Base-by-base conservation (phyloP, 2,329 filamentous ascomycete genomes). In the Dactylellina leptospora region DNA sequence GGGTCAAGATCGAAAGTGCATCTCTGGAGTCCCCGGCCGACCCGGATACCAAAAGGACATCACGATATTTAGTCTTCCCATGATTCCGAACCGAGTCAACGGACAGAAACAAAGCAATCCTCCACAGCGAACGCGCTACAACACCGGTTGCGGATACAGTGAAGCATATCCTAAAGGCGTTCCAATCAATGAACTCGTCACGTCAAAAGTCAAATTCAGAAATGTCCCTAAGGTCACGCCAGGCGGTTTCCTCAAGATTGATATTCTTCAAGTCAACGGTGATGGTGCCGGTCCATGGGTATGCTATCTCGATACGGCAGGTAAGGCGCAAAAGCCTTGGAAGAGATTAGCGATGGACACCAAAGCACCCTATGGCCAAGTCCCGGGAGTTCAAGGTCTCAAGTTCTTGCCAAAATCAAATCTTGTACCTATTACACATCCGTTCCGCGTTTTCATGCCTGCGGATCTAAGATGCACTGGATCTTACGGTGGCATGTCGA, bases 301-400 rank as follows among this genome's bases (percentile, higher is more conserved):
- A 1, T 86, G 85, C 78, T 54, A 77, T 23, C 79, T 80, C 22
- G 83, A 81, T 20, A 10, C n/a, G 4, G 20, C 9, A 20, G 30
- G 30, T 6, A 33, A 33, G 30, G 30, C 30, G 13, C 6, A 33
- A 13, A 33, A 33, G 30, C 30, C 30, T 6, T 33, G 30, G 30
- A 33, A 6, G 30, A 33, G 30, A 33, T 13, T 33, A 13, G 30
- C 6, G 30, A 33, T 33, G 30, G 30, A 33, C 30, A 33, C 30
- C 30, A 33, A 33, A 33, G 30, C 30, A 13, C 45, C 58, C 9
- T 20, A 77, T 81, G 50, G 82, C 8, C 84, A 88, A 3, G 81
- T 82, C 60, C 84, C 88, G 79, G 87, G 87, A 66, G 82, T 87
- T 5, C 85, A 85, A 0, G 85, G 86, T 16, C n/a, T 10, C 38